phyloP scores from a whole-genome alignment of 1,139 yeast genomes.

The Saccharomycopsis crataegensis region DNA sequence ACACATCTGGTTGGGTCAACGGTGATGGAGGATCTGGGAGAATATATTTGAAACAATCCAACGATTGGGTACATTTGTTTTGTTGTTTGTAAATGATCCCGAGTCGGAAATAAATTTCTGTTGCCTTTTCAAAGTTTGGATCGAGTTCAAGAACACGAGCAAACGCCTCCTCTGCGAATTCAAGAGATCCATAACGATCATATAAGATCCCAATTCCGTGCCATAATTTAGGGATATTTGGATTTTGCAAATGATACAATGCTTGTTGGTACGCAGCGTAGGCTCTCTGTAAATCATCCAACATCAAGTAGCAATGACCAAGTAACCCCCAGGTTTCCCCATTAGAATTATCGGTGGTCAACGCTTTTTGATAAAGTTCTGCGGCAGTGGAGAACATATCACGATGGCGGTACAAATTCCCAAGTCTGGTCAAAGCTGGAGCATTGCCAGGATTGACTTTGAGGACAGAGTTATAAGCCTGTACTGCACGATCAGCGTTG shows the following conservation, averaged over 20 bases:
- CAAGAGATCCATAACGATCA: constrained; percentile 91
- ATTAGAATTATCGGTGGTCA: constrained; percentile 74
- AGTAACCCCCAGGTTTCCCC: constrained; percentile 97
- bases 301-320: constrained; percentile 95
- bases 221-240: constrained; percentile 95
- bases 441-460: constrained; percentile 82
- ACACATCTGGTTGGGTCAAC: constrained; percentile 90
- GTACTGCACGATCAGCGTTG: constrained; percentile 81
- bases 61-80: constrained; percentile 74
- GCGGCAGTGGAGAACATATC: constrained; percentile 93
- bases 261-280: constrained; percentile 97
- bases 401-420: constrained; percentile 78
- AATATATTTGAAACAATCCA: constrained; percentile 92
- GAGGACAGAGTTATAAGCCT: constrained; percentile 85
- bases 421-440: constrained; percentile 77
- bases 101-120: constrained; percentile 89
- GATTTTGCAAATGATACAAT: constrained; percentile 79
- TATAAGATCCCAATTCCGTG: constrained; percentile 96
- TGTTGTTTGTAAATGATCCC: constrained; percentile 98
- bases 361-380: constrained; percentile 82
- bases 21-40: constrained; percentile 91
- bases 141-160: constrained; percentile 92
- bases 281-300: constrained; percentile 92
- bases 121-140: constrained; percentile 92
- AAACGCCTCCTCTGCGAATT: constrained; percentile 97